These are phyloP conservation scores for Murraya koenigii DNA, from an alignment of 345 rosid genomes.

Conservation along the genomic window DNA sequence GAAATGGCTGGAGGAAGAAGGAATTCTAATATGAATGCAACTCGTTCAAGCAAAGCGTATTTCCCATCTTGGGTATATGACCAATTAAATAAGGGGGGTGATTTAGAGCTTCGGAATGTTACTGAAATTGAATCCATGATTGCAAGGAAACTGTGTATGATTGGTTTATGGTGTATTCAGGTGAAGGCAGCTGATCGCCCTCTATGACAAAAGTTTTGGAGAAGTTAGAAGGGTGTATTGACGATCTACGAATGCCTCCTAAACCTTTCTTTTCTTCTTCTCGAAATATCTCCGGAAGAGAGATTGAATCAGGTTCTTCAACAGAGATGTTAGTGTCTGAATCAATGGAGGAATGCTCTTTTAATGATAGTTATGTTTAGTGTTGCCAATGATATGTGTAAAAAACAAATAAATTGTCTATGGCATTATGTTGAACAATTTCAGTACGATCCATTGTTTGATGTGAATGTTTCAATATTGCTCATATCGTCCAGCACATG, in stretches of 20 bases:
- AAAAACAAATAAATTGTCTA: too few species aligned
- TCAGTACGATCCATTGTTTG: too few species aligned
- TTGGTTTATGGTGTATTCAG: conserved; percentile 45
- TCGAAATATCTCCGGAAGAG: neutral
- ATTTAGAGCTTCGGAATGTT: conserved; percentile 21
- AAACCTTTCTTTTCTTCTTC: conserved; percentile 28
- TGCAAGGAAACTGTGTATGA: conserved; percentile 28
- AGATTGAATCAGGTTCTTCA: neutral
- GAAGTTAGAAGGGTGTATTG: conserved; percentile 26
- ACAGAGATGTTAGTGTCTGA: neutral
- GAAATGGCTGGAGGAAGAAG: conserved; percentile 21
- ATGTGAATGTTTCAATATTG: too few species aligned
- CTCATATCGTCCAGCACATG: too few species aligned
- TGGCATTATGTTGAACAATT: too few species aligned
- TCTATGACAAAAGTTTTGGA: conserved; percentile 33
- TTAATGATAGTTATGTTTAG: neutral
- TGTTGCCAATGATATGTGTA: neutral
- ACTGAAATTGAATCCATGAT: conserved; percentile 17
- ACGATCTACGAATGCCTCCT: conserved; percentile 30
- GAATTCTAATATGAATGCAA: neutral
- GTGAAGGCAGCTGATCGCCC: conserved; percentile 32
- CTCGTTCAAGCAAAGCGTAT: conserved; percentile 4
- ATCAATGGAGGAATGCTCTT: neutral
- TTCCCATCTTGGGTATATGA: conserved; percentile 28
- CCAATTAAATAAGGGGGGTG: conserved; percentile 18